Conservation (phyloP, 176 grass and related monocot species). For the Ensete ventricosum region DNA sequence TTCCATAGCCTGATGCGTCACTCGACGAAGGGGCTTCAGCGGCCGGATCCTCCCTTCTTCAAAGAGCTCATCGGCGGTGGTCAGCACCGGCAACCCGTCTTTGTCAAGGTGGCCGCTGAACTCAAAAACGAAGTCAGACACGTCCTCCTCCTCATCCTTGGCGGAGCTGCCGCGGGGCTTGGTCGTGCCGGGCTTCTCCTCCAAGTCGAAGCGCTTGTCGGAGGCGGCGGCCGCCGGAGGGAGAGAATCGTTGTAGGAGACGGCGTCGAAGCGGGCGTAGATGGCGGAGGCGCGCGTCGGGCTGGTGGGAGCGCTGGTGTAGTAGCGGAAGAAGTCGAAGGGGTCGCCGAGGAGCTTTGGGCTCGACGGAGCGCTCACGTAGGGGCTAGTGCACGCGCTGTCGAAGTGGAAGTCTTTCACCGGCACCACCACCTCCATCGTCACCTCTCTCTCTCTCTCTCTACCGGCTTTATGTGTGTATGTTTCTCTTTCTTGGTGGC, state of each 20-base stretch:
- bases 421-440: conserved; percentile 17
- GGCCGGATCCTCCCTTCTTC: conserved; percentile 23
- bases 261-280: conserved; percentile 5
- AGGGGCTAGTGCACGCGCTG: conserved; percentile 2
- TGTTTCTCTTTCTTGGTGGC: background rate
- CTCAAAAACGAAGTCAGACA: conserved; percentile 7
- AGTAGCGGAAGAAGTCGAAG: conserved; percentile 15
- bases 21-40: conserved; percentile 14
- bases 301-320: conserved; percentile 16
- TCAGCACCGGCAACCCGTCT: background rate
- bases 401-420: conserved; percentile 11
- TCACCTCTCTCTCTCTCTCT: background rate
- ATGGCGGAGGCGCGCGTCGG: conserved; percentile 12
- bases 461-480: background rate
- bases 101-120: conserved; percentile 15
- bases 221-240: background rate
- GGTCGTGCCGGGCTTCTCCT: conserved; percentile 11
- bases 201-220: conserved; percentile 9
- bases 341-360: conserved; percentile 1
- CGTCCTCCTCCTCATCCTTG: background rate
- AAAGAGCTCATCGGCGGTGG: conserved; percentile 20
- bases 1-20: background rate
- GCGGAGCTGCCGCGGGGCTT: background rate
- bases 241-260: too few relatives aligned
- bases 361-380: conserved; percentile 21